Conservation (phyloP, 768 basidiomycete species). For the Termitomyces sp. region DNA sequence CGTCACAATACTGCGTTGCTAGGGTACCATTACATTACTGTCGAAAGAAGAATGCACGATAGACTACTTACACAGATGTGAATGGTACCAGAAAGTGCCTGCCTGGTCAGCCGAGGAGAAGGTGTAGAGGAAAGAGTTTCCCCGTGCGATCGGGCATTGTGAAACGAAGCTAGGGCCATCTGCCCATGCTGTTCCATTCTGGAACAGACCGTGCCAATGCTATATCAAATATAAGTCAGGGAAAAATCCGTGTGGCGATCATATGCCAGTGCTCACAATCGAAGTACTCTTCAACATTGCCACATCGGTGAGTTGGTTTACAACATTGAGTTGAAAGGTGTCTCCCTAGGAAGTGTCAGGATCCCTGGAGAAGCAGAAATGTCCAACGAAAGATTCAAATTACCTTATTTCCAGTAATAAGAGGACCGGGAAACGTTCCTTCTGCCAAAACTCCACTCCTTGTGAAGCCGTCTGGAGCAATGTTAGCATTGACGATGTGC, state of each 20-base stretch:
- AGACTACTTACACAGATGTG: constrained; percentile 25
- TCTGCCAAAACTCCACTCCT: constrained; percentile 25
- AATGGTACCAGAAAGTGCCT: constrained; percentile 33
- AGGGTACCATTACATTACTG: constrained; percentile 21
- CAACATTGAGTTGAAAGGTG: constrained; percentile 23
- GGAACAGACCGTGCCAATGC: constrained; percentile 51
- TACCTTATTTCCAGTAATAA: constrained; percentile 28
- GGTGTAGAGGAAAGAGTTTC: constrained; percentile 36
- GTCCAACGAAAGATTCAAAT: not conserved
- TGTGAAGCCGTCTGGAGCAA: constrained; percentile 50
- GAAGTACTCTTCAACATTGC: constrained; percentile 23
- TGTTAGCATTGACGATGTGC: constrained; percentile 38
- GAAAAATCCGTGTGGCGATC: not conserved
- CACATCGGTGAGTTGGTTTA: constrained; percentile 19
- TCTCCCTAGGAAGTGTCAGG: constrained; percentile 16
- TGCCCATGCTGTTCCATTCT: constrained; percentile 31
- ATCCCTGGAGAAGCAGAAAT: not conserved
- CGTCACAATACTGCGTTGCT: constrained; percentile 50
- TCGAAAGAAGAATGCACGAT: not conserved
- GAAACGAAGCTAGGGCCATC: constrained; percentile 37
- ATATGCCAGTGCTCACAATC: constrained; percentile 17
- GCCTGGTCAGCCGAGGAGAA: constrained; percentile 27
- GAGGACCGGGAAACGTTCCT: constrained; percentile 28
- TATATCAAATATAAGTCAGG: not conserved
- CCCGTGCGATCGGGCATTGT: constrained; percentile 41